Evolutionary conservation across 768 basidiomycete species (phyloP).

Genomic region (Infundibulicybe gibba): DNA sequence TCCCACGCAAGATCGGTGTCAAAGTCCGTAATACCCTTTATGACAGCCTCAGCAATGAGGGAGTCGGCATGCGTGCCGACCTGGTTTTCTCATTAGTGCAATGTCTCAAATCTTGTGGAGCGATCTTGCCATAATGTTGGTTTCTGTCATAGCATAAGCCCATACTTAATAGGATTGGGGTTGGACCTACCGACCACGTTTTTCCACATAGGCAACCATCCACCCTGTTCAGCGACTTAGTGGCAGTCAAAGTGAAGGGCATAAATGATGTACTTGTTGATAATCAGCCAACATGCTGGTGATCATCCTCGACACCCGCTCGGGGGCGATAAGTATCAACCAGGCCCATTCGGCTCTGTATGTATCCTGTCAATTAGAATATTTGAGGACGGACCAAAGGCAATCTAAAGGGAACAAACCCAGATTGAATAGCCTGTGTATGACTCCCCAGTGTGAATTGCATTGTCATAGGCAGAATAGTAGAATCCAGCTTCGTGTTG

Average conservation of each 20-base stretch:
- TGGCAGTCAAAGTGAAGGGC: conserved; percentile 7
- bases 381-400: background rate
- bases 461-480: conserved; percentile 75
- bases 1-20: conserved; percentile 65
- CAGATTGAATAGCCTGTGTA: conserved; percentile 83
- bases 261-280: conserved; percentile 39
- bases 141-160: conserved; percentile 37
- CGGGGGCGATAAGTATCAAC: conserved; percentile 73
- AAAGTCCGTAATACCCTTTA: conserved; percentile 63
- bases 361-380: conserved; percentile 50
- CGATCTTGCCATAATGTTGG: conserved; percentile 71
- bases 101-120: background rate
- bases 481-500: conserved; percentile 63
- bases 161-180: background rate
- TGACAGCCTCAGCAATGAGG: conserved; percentile 65
- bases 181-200: conserved; percentile 58
- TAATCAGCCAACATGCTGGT: conserved; percentile 81
- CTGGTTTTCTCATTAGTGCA: conserved; percentile 24
- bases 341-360: conserved; percentile 79
- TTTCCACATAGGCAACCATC: conserved; percentile 92
- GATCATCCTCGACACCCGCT: conserved; percentile 73
- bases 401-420: conserved; percentile 36
- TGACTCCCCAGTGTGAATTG: conserved; percentile 53
- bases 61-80: conserved; percentile 81
- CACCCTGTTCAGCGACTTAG: conserved; percentile 37